Evolutionary conservation across 176 grass and related monocot species (phyloP).

Genomic region (Oryza meyeriana): DNA sequence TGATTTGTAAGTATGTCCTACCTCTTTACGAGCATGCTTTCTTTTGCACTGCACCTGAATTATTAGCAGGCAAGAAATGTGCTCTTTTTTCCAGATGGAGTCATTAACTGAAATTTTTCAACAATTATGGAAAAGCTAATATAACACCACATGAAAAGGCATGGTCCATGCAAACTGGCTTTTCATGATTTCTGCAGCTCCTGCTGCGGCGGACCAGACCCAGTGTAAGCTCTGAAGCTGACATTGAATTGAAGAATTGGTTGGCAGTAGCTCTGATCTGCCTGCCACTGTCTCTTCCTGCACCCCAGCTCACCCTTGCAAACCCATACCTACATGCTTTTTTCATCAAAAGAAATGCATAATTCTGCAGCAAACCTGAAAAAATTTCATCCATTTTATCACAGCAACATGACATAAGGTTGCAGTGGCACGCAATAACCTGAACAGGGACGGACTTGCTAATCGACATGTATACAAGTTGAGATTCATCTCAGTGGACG

Average conservation of each 20-base stretch:
- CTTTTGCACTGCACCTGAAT: not conserved
- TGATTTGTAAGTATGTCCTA: not conserved
- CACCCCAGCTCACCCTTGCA: conserved; percentile 16
- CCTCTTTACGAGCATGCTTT: not conserved
- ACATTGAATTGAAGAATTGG: conserved; percentile 29
- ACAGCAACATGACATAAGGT: conserved; percentile 16
- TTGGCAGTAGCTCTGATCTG: conserved; percentile 22
- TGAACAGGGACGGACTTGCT: not conserved
- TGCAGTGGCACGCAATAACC: conserved; percentile 6
- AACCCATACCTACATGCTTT: not conserved
- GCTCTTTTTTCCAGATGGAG: not conserved
- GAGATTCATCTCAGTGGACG: conserved; percentile 6
- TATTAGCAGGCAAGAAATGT: not conserved
- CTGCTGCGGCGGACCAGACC: conserved; percentile 20
- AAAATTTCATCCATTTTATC: not conserved
- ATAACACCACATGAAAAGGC: not conserved
- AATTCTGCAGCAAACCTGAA: not conserved
- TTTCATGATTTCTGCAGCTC: conserved; percentile 24
- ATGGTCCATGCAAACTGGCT: conserved; percentile 20
- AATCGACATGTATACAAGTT: not conserved
- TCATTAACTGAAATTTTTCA: not conserved
- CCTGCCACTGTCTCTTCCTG: conserved; percentile 6
- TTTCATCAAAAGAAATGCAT: conserved; percentile 6
- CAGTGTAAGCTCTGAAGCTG: conserved; percentile 30
- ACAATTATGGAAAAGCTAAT: not conserved